Evolutionary conservation across 805 yeast species (phyloP).

Genomic region (Wickerhamiella kurtzmanii): DNA sequence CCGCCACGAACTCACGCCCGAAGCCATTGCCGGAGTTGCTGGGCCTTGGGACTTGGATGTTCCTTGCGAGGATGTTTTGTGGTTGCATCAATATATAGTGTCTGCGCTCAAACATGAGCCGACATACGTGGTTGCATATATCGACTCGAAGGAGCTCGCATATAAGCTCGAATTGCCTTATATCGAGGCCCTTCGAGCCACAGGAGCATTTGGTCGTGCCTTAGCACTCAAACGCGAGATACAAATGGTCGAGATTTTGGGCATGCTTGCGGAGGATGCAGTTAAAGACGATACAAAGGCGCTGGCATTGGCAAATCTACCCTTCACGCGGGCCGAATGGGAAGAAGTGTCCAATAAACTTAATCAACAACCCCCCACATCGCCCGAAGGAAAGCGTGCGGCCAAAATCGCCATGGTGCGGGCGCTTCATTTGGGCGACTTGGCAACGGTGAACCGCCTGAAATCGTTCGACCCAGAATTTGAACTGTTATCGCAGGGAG

Average conservation of each 20-base stretch:
- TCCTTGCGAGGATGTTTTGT: neutral
- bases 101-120: constrained; percentile 5
- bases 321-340: constrained; percentile 15
- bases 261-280: constrained; percentile 7
- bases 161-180: neutral
- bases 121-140: neutral
- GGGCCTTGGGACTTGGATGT: constrained; percentile 8
- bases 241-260: constrained; percentile 3
- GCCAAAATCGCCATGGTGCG: constrained; percentile 11
- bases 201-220: neutral
- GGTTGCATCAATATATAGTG: constrained; percentile 3
- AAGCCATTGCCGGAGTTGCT: constrained; percentile 9
- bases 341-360: constrained; percentile 6
- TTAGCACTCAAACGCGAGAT: constrained; percentile 6
- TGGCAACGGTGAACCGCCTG: constrained; percentile 7
- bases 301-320: constrained; percentile 14
- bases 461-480: neutral
- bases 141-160: neutral
- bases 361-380: constrained; percentile 4
- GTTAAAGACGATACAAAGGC: constrained; percentile 3
- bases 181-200: neutral
- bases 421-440: constrained; percentile 15
- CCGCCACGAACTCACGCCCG: constrained; percentile 4
- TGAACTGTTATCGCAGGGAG: neutral
- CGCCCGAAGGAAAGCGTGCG: constrained; percentile 7